Evolutionary conservation across 148 eudicot genomes (phyloP).

Genomic region (Vaccinium vitisidaea): DNA sequence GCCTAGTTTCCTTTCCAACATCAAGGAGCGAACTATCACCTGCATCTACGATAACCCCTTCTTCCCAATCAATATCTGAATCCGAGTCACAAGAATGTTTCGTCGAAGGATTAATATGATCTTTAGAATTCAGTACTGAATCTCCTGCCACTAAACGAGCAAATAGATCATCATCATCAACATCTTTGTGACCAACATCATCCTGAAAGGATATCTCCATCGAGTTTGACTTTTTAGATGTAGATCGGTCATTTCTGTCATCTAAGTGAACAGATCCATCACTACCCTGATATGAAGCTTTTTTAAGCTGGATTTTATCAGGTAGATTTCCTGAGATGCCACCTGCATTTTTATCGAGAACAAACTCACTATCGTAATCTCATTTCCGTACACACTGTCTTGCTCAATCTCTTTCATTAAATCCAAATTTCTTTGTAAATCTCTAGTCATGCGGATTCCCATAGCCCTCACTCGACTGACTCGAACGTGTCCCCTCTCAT

Average conservation of each 20-base stretch:
- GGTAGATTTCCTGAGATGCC: conserved; percentile 20
- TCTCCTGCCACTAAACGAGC: conserved; percentile 63
- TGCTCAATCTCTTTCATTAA: conserved; percentile 73
- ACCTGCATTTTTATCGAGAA: conserved; percentile 17
- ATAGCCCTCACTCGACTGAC: conserved; percentile 80
- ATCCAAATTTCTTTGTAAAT: conserved; percentile 87
- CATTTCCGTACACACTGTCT: conserved; percentile 27
- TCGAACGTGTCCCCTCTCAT: conserved; percentile 71
- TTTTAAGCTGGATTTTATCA: conserved; percentile 24
- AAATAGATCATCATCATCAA: conserved; percentile 75
- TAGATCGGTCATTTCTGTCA: conserved; percentile 28
- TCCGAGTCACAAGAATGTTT: conserved; percentile 30
- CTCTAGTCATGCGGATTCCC: conserved; percentile 96
- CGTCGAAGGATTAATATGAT: conserved; percentile 25
- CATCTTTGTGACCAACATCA: conserved; percentile 35
- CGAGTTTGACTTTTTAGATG: conserved; percentile 27
- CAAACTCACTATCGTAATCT: conserved; percentile 19
- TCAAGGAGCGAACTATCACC: conserved; percentile 19
- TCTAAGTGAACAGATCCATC: conserved; percentile 22
- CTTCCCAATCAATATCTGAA: conserved; percentile 86
- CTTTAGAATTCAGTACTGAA: conserved; percentile 30
- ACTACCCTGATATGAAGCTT: conserved; percentile 20
- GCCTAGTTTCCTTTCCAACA: conserved; percentile 15
- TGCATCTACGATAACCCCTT: conserved; percentile 41
- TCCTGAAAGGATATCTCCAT: conserved; percentile 73